phyloP scores from a whole-genome alignment of 2,329 filamentous ascomycete genomes.

The Colletotrichum gloeosporioides region DNA sequence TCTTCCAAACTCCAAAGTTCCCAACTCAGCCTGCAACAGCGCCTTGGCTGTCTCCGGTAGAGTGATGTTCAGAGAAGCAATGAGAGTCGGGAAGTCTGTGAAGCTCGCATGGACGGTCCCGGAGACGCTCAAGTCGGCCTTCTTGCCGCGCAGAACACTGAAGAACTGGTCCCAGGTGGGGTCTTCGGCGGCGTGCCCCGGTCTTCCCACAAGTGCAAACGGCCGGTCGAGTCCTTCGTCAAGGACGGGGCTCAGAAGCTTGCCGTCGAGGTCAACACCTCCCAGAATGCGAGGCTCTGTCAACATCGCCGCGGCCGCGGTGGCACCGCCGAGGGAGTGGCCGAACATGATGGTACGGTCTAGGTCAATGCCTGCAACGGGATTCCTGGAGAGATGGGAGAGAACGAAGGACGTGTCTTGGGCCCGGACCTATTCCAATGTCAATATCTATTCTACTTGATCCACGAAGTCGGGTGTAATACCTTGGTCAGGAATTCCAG shows the following conservation, averaged over 20 bases:
- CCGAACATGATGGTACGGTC: constrained; percentile 39
- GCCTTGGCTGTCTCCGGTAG: constrained; percentile 20
- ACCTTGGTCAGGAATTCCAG: constrained; percentile 26
- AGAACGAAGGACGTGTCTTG: constrained; percentile 43
- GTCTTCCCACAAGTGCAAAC: constrained; percentile 35
- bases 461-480: background rate
- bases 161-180: constrained; percentile 36
- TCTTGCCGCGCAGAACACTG: constrained; percentile 27
- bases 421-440: constrained; percentile 31
- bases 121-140: constrained; percentile 27
- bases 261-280: constrained; percentile 47
- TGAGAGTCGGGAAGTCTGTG: constrained; percentile 33
- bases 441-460: background rate
- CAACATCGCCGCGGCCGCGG: constrained; percentile 35
- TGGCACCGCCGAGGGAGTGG: constrained; percentile 44
- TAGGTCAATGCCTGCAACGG: constrained; percentile 30
- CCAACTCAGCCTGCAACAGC: constrained; percentile 17
- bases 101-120: constrained; percentile 35
- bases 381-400: constrained; percentile 31
- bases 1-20: constrained; percentile 5
- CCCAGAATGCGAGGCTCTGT: constrained; percentile 36
- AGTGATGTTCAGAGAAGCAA: constrained; percentile 25
- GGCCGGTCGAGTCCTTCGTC: constrained; percentile 31
- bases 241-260: constrained; percentile 33
- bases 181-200: constrained; percentile 33